Conservation (phyloP, 176 grass and related monocot species). For the Bromus sterilis region DNA sequence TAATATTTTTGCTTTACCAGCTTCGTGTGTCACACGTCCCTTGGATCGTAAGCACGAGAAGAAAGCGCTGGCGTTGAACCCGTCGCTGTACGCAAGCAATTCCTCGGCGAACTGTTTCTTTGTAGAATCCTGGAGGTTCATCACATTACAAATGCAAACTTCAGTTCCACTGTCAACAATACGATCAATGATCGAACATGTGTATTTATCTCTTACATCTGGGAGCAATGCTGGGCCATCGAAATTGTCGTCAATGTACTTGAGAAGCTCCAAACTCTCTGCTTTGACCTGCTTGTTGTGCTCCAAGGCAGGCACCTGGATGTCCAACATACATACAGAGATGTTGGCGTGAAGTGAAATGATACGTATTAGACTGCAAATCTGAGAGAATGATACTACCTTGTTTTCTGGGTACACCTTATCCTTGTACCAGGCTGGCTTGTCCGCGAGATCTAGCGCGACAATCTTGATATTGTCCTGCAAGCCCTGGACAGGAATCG, state of each 20-base stretch:
- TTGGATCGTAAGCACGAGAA: slow-evolving; percentile 25
- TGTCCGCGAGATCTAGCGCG: slow-evolving; percentile 49
- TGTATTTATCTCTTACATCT: slow-evolving; percentile 40
- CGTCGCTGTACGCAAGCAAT: slow-evolving; percentile 42
- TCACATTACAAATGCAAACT: not conserved
- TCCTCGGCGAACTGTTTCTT: slow-evolving; percentile 66
- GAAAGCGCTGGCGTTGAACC: slow-evolving; percentile 20
- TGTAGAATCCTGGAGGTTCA: slow-evolving; percentile 36
- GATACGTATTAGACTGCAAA: not conserved
- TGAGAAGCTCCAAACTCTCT: slow-evolving; percentile 78
- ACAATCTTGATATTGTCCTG: slow-evolving; percentile 43
- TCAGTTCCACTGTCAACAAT: not conserved
- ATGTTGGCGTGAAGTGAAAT: not conserved
- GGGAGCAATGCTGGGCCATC: slow-evolving; percentile 59
- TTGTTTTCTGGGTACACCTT: slow-evolving; percentile 82
- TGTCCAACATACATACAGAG: not conserved
- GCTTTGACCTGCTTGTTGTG: slow-evolving; percentile 80
- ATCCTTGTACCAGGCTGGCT: slow-evolving; percentile 87
- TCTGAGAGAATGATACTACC: slow-evolving; percentile 5
- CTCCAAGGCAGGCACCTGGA: slow-evolving; percentile 71
- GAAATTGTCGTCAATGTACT: slow-evolving; percentile 61
- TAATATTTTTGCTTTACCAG: slow-evolving; percentile 16
- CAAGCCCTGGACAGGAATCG: slow-evolving; percentile 30
- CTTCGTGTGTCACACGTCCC: slow-evolving; percentile 25
- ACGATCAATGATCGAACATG: not conserved